Percentiles rank a stretch among this genome's conserved stretches.
Conservation (phyloP, 148 eudicot species). For the Camellia lanceoleosa region DNA sequence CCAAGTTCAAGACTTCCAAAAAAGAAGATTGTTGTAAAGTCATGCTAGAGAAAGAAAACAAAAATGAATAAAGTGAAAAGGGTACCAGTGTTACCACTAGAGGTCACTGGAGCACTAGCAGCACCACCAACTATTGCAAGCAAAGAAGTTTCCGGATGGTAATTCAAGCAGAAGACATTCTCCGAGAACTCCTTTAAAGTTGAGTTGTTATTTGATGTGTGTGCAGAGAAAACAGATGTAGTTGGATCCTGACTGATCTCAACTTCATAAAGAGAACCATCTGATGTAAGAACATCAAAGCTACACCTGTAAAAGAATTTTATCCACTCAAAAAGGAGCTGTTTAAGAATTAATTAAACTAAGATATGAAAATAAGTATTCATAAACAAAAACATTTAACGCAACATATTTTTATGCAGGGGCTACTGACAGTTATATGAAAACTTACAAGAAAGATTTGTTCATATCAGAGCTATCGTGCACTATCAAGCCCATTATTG, state of each 20-base stretch:
- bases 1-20: not conserved
- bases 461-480: no score
- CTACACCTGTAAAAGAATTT: slow-evolving; percentile 56
- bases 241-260: slow-evolving; percentile 75
- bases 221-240: slow-evolving; percentile 58
- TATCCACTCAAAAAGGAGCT: no score
- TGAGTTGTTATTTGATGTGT: slow-evolving; percentile 34
- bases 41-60: not conserved
- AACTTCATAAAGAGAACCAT: slow-evolving; percentile 65
- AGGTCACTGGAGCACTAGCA: slow-evolving; percentile 30
- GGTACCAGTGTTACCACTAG: slow-evolving; percentile 36
- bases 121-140: slow-evolving; percentile 60
- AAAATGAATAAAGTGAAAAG: not conserved
- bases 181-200: slow-evolving; percentile 40
- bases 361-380: no score
- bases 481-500: slow-evolving; percentile 39
- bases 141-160: slow-evolving; percentile 45
- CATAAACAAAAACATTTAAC: no score
- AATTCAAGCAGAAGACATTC: slow-evolving; percentile 55
- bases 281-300: slow-evolving; percentile 70
- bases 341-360: no score
- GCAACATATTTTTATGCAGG: no score
- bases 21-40: not conserved
- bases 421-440: no score
- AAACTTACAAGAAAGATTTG: no score